Conservation (phyloP, 257 asterid species). For the Nicotiana obtusifolia region DNA sequence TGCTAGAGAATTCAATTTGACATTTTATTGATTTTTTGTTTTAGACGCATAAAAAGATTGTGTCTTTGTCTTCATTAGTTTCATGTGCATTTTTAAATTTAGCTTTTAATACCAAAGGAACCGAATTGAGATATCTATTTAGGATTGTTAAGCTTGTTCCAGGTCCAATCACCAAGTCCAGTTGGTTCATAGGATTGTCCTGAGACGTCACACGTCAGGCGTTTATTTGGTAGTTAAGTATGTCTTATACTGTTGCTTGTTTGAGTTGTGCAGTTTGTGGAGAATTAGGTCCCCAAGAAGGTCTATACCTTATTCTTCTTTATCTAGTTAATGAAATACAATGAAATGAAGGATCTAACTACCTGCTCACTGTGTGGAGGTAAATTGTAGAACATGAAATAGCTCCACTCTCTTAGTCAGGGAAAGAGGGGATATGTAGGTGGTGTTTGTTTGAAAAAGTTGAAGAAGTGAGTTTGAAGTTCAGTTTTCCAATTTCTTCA, state of each 20-base stretch:
- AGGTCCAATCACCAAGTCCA: background rate
- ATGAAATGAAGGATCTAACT: background rate
- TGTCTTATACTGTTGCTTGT: background rate
- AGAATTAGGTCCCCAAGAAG: background rate
- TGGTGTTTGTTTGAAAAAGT: background rate
- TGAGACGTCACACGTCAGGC: background rate
- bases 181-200: background rate
- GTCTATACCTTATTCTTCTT: background rate
- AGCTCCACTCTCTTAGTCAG: background rate
- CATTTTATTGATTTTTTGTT: background rate
- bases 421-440: background rate
- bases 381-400: background rate
- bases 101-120: background rate
- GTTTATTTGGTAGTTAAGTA: background rate
- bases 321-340: background rate
- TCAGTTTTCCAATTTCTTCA: background rate
- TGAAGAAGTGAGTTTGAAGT: constrained; percentile 1
- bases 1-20: background rate
- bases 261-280: background rate
- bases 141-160: background rate
- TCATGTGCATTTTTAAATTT: background rate
- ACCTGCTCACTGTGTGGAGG: background rate
- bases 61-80: background rate
- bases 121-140: background rate
- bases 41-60: background rate